phyloP scores from a whole-genome alignment of 352 stramenopile species.

The Elongisporangium undulatum region DNA sequence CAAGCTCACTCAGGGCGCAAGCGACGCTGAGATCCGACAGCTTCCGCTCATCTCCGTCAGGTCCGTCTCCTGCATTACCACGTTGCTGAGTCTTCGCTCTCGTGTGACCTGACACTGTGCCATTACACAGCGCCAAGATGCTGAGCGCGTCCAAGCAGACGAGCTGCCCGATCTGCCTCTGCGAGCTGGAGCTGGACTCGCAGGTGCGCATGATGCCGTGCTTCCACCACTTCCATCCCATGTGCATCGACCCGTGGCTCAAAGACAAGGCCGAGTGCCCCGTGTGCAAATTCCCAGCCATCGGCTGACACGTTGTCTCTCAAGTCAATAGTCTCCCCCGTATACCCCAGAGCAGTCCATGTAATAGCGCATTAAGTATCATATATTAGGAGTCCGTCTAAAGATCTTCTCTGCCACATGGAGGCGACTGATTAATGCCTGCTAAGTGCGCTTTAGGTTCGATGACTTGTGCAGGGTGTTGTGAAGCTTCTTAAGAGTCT shows the following conservation, averaged over 20 bases:
- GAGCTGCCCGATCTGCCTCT: conserved; percentile 65
- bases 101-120: not conserved
- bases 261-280: conserved; percentile 63
- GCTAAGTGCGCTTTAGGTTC: not conserved
- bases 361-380: not conserved
- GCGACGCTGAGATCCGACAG: conserved; percentile 46
- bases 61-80: conserved; percentile 25
- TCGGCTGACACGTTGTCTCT: conserved; percentile 23
- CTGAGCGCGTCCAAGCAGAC: conserved; percentile 40
- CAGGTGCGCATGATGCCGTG: conserved; percentile 64
- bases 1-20: conserved; percentile 41
- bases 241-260: conserved; percentile 79
- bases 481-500: too few species aligned
- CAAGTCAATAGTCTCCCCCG: not conserved
- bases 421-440: not conserved
- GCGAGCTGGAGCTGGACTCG: conserved; percentile 30
- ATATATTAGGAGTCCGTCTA: not conserved
- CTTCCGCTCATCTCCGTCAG: conserved; percentile 55
- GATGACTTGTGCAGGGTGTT: too few species aligned
- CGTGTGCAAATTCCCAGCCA: conserved; percentile 74
- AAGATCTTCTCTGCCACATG: not conserved
- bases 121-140: conserved; percentile 48
- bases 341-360: not conserved
- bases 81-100: not conserved
- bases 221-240: conserved; percentile 75